These are phyloP conservation scores for Pythium biforme DNA, from an alignment of 352 stramenopile genomes.

Conservation along the genomic window DNA sequence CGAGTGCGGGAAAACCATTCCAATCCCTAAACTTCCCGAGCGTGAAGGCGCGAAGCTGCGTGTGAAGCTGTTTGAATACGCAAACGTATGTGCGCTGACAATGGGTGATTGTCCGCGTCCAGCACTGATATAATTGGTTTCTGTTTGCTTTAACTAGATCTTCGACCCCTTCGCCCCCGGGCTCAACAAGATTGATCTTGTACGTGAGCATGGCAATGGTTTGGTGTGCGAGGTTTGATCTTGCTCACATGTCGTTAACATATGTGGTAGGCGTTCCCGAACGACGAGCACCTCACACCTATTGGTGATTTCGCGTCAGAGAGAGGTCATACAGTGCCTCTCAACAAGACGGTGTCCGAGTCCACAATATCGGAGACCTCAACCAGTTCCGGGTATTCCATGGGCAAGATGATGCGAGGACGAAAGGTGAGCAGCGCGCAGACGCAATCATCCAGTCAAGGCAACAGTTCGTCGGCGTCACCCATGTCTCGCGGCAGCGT, in stretches of 20 bases:
- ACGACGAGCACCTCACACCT: conserved; percentile 78
- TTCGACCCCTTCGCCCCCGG: conserved; percentile 75
- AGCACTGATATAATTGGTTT: background rate
- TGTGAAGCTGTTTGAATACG: conserved; percentile 59
- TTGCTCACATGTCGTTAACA: background rate
- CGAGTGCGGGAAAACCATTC: conserved; percentile 52
- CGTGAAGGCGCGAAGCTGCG: conserved; percentile 62
- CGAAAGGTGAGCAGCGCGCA: conserved; percentile 48
- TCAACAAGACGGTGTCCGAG: conserved; percentile 59
- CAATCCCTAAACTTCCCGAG: conserved; percentile 74
- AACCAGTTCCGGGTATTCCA: conserved; percentile 55
- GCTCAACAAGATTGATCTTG: conserved; percentile 70
- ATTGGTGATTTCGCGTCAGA: conserved; percentile 73
- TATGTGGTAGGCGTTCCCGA: conserved; percentile 60
- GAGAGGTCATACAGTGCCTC: conserved; percentile 64
- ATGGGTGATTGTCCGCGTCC: background rate
- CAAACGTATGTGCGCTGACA: conserved; percentile 37
- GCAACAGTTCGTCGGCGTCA: conserved; percentile 16
- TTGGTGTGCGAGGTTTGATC: background rate
- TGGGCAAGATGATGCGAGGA: conserved; percentile 66
- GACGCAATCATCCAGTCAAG: conserved; percentile 29
- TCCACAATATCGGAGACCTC: conserved; percentile 46
- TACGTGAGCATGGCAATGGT: conserved; percentile 16
- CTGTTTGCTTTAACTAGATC: conserved; percentile 42
- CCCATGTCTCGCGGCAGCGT: conserved; percentile 27